phyloP scores from a whole-genome alignment of 169 alveolate species.

The Plasmodium knowlesi region DNA sequence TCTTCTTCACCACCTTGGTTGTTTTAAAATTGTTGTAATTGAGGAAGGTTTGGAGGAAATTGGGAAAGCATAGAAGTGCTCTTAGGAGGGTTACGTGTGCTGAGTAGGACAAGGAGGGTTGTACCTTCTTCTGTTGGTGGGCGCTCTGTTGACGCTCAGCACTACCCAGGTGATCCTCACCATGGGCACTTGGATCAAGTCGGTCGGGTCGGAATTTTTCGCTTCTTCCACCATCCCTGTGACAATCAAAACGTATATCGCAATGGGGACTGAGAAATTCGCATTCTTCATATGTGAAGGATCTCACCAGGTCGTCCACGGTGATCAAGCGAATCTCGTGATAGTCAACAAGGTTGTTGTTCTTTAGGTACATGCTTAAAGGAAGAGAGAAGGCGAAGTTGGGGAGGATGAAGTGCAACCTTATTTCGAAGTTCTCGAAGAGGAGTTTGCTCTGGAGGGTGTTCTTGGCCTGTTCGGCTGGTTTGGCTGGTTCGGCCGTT shows the following conservation, averaged over 20 bases:
- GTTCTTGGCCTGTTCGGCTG: neutral
- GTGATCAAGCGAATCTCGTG: neutral
- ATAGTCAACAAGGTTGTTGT: neutral
- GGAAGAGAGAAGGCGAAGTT: slow-evolving; percentile 61
- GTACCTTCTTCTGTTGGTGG: neutral
- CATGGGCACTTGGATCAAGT: neutral
- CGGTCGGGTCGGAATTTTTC: neutral
- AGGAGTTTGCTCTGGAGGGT: neutral
- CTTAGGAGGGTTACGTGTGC: slow-evolving; percentile 35
- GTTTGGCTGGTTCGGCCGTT: too few species aligned
- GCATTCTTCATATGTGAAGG: slow-evolving; percentile 50
- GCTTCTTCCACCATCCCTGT: neutral
- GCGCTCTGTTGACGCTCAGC: neutral
- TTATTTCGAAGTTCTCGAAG: slow-evolving; percentile 29
- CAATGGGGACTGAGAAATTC: slow-evolving; percentile 24
- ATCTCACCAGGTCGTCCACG: neutral
- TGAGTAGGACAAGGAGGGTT: slow-evolving; percentile 23
- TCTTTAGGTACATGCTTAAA: slow-evolving; percentile 27
- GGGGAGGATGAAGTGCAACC: slow-evolving; percentile 57
- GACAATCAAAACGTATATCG: slow-evolving; percentile 21
- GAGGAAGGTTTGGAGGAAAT: slow-evolving; percentile 13
- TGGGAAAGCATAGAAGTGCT: slow-evolving; percentile 41
- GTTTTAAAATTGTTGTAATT: slow-evolving; percentile 40
- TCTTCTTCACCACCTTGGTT: slow-evolving; percentile 43
- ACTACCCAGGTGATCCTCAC: neutral